Evolutionary conservation across 192 early-diverging fungal species (phyloP), one percentile per base, ranked within the genome.

Genomic region (Pilaira anomala): DNA sequence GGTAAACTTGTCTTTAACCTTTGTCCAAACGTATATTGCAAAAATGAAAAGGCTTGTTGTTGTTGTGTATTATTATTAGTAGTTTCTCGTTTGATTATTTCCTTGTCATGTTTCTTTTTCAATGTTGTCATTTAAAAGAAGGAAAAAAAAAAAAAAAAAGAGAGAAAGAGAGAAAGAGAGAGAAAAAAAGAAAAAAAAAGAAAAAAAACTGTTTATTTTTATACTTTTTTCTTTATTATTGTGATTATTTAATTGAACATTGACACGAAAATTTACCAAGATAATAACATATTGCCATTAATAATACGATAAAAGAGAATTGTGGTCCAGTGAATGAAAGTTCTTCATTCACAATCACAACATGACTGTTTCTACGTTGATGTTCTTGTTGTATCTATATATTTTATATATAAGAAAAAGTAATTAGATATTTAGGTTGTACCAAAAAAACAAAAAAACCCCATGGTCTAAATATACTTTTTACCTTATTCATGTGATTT

Each of bases 231-330:
- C 24, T 18, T 26, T 18, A 42, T n/a, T 29, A 28, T 48, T 33
- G n/a, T 21, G 30, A 29, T 46, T 61, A 52, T 33, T 22, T 60
- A 46, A 26, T 30, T 50, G 42, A 41, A 59, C 66, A 68, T 5
- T 56, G 66, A 52, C 66, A 68, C 14, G 73, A 68, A 46, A 75
- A 62, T 40, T 75, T 75, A 48, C 73, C 73, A 36, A 70, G 66
- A 26, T 75, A 75, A 22, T 75, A 75, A 22, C 63, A 69, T 5
- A 75, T 36, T 13, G 53, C 63, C 73, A 75, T 75, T 25, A 56
- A 40, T 14, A 68, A 28, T 29, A 75, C 21, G 18, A 75, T 65
- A 33, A 75, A 29, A 2, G 68, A 68, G 5, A 75, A 30, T 19
- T 75, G 68, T 36, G 44, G 68, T 42, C 68, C 60, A 50, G 64